Evolutionary conservation across 495 filamentous ascomycete species (phyloP), one percentile per base, ranked within the genome.

Genomic region (Penicillium nucicola): DNA sequence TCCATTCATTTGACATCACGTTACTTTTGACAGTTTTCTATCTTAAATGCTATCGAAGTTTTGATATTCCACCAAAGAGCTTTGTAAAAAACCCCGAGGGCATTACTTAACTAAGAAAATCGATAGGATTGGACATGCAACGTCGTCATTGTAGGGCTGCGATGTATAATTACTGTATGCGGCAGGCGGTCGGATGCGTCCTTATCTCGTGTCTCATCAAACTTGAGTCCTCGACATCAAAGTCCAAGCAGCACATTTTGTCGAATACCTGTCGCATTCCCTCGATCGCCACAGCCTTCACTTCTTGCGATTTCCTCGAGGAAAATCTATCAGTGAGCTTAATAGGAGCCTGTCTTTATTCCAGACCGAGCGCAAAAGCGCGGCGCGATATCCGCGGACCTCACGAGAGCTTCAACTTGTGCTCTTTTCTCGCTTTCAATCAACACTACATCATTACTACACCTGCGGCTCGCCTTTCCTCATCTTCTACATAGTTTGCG

Each of bases 121-220:
- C n/a, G n/a, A n/a, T n/a, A n/a, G n/a, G n/a, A n/a, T n/a, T 4
- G 25, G 18, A 43, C 30, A 32, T 28, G n/a, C 18, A 14, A 14
- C 18, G 12, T 14, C 5, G 4, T 23, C 25, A n/a, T 13, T 32
- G 10, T 40, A 35, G 32, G 18, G 19, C 30, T 35, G 17, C 12
- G 4, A 13, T 30, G 20, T 17, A 10, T 28, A 22, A 22, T 37
- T 12, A 9, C 28, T 17, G 3, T 5, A 22, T 39, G 34, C 1
- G 19, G 43, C 11, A 53, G 36, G 42, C 42, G 50, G 42, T 53
- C 35, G 42, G 31, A 43, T 50, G 14, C 32, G 48, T 43, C 39
- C 31, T 37, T 43, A 50, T 50, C 48, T 41, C 30, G 38, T 13
- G 36, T 48, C 28, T 48, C 19, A 23, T 23, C 23, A 22, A 48